Percentiles rank a stretch among this genome's conserved stretches.
Evolutionary conservation across 2,329 filamentous ascomycete species (phyloP).

Genomic region (Fusarium paranaense): DNA sequence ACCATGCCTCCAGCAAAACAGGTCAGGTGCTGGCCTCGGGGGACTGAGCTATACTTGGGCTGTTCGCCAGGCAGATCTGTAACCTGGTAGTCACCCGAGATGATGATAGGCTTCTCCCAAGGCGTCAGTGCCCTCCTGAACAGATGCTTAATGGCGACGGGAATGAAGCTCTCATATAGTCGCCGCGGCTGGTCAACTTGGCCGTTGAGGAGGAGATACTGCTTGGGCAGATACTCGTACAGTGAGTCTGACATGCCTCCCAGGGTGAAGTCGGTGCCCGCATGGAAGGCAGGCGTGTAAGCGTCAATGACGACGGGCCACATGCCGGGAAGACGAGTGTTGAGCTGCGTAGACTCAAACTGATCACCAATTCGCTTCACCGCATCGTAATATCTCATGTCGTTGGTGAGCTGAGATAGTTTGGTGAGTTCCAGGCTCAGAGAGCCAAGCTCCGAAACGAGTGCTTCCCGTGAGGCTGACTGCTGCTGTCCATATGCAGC

Average conservation of each 20-base stretch:
- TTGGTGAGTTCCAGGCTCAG: conserved; percentile 72
- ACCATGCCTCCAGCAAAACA: conserved; percentile 78
- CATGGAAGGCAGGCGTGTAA: conserved; percentile 42
- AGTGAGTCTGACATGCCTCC: conserved; percentile 69
- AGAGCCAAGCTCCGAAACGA: conserved; percentile 58
- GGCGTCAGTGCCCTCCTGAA: conserved; percentile 75
- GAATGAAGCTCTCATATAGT: conserved; percentile 53
- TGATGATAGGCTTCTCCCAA: conserved; percentile 67
- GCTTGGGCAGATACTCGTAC: conserved; percentile 75
- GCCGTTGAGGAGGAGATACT: conserved; percentile 76
- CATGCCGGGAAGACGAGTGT: conserved; percentile 70
- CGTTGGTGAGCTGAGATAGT: conserved; percentile 71
- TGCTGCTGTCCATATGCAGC: conserved; percentile 41
- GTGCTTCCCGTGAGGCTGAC: conserved; percentile 36
- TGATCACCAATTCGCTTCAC: conserved; percentile 67
- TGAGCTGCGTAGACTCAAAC: conserved; percentile 64
- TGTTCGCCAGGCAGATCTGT: conserved; percentile 33
- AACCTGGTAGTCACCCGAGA: conserved; percentile 67
- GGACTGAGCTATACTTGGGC: conserved; percentile 47
- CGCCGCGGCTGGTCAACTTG: conserved; percentile 45
- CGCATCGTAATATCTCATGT: conserved; percentile 71
- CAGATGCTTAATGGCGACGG: conserved; percentile 66
- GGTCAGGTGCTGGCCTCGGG: conserved; percentile 66
- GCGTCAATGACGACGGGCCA: conserved; percentile 68
- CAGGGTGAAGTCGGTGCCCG: conserved; percentile 62